A percentile compares a stretch with the other conserved stretches of the same genome.
Evolutionary conservation across 2,329 filamentous ascomycete genomes (phyloP).

Genomic region (Catunica adiposa): DNA sequence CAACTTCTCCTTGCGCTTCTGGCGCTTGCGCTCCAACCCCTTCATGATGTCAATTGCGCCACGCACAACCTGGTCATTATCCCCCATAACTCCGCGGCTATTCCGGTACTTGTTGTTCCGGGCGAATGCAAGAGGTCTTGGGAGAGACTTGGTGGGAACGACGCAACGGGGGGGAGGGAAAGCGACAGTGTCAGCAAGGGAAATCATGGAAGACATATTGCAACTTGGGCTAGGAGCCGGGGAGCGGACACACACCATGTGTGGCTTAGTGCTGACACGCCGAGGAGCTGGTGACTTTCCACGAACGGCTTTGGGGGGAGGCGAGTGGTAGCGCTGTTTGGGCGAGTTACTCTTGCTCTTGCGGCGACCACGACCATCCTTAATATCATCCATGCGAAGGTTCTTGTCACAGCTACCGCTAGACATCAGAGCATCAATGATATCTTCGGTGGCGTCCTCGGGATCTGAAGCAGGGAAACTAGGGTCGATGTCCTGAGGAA

Average conservation of each 20-base stretch:
- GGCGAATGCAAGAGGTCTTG: slow-evolving; percentile 59
- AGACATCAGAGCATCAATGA: slow-evolving; percentile 29
- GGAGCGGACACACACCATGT: slow-evolving; percentile 29
- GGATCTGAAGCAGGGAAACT: slow-evolving; percentile 92
- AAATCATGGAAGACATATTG: slow-evolving; percentile 51
- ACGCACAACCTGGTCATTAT: slow-evolving; percentile 50
- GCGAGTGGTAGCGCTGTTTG: slow-evolving; percentile 28
- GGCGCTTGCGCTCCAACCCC: slow-evolving; percentile 83
- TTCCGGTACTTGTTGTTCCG: slow-evolving; percentile 30
- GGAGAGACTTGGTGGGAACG: slow-evolving; percentile 59
- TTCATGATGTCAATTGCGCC: slow-evolving; percentile 98
- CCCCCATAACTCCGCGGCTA: slow-evolving; percentile 23
- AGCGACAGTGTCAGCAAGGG: slow-evolving; percentile 51
- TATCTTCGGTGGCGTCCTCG: slow-evolving; percentile 65
- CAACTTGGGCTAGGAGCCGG: slow-evolving; percentile 38
- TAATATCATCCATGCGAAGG: slow-evolving; percentile 51
- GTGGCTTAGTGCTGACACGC: slow-evolving; percentile 16
- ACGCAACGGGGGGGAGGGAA: slow-evolving; percentile 27
- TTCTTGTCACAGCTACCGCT: slow-evolving; percentile 8
- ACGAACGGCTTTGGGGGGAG: slow-evolving; percentile 24
- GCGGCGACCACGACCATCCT: slow-evolving; percentile 33
- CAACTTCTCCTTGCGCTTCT: slow-evolving; percentile 83
- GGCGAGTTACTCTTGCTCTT: slow-evolving; percentile 34
- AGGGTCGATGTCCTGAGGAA: slow-evolving; percentile 94
- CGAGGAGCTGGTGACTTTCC: slow-evolving; percentile 24